Evolutionary conservation across 2,329 filamentous ascomycete species (phyloP), one percentile per base, ranked within the genome.

Genomic region (Amauroascus verrucosus): DNA sequence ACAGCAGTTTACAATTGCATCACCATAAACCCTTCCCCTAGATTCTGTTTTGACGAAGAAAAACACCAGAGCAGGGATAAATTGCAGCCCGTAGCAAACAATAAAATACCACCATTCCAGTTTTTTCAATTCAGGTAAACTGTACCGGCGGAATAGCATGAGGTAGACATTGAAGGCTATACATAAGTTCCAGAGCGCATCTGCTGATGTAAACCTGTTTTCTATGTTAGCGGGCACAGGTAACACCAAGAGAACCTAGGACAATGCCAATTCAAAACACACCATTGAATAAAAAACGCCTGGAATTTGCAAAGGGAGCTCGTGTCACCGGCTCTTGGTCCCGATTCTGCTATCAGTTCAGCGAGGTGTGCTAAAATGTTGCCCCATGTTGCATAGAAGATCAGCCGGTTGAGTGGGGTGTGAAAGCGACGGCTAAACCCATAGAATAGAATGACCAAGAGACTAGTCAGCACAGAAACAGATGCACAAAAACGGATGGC

Each of bases 81-180:
- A 80, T 0, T 87, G 85, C 2, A 88, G 57, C 0, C 86, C 86
- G 57, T 93, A 93, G 64, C 85, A 88, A 53, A 75, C 64, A 1
- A 83, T 30, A 1, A 88, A 65, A 59, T 93, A 93, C 54, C 77
- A 82, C 44, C 83, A 78, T 64, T 93, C 88, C 64, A 91, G 76
- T 43, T 69, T 74, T 9, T 80, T 80, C 13, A 93, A 71, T 50
- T 78, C 76, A 3, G 75, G 69, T 1, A 82, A 79, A 55, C 85
- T 80, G 60, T 83, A 90, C 58, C 85, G 85, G 62, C 75, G 76
- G 67, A 88, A 89, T 63, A 93, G 88, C 0, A 86, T 89, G 13
- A 91, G 70, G 65, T 88, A 88, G 49, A 93, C 87, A 64, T 93
- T 94, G 60, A 83, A 76, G 1, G 87, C 86, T 87, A 94, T 93